A percentile compares a stretch with the other conserved stretches of the same genome.
Conservation (phyloP, 164 flowering plant genomes). For the Macadamia integrifolia region DNA sequence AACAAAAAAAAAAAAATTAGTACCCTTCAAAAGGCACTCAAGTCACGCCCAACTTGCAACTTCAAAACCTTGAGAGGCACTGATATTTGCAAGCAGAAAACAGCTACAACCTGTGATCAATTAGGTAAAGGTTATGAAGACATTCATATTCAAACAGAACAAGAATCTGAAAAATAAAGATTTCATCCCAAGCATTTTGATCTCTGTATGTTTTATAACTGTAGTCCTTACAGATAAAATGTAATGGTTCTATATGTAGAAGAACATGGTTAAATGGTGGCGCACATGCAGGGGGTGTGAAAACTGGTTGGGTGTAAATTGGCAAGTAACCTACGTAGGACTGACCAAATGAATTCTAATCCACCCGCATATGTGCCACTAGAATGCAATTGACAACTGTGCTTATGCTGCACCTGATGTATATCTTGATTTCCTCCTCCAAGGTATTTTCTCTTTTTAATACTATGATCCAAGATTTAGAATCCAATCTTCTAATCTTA, state of each 20-base stretch:
- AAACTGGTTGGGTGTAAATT: background rate
- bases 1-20: too few relatives aligned
- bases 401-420: background rate
- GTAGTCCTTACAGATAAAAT: background rate
- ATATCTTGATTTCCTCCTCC: background rate
- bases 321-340: too few relatives aligned
- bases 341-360: background rate
- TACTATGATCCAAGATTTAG: background rate
- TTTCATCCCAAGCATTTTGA: background rate
- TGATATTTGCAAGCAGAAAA: background rate
- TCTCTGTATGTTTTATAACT: background rate
- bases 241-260: slow-evolving; percentile 1
- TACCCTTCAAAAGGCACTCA: too few relatives aligned
- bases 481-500: slow-evolving; percentile 3
- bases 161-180: background rate
- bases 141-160: background rate
- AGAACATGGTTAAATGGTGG: background rate
- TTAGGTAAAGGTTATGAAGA: background rate
- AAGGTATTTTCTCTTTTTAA: background rate
- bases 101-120: slow-evolving; percentile 4
- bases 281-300: background rate
- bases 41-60: slow-evolving; percentile 3
- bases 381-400: background rate
- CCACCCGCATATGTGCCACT: slow-evolving; percentile 1
- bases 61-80: slow-evolving; percentile 1